Evolutionary conservation across 2,329 filamentous ascomycete genomes (phyloP), one percentile per base, ranked within the genome.

Genomic region (Trematosphaeria pertusa): DNA sequence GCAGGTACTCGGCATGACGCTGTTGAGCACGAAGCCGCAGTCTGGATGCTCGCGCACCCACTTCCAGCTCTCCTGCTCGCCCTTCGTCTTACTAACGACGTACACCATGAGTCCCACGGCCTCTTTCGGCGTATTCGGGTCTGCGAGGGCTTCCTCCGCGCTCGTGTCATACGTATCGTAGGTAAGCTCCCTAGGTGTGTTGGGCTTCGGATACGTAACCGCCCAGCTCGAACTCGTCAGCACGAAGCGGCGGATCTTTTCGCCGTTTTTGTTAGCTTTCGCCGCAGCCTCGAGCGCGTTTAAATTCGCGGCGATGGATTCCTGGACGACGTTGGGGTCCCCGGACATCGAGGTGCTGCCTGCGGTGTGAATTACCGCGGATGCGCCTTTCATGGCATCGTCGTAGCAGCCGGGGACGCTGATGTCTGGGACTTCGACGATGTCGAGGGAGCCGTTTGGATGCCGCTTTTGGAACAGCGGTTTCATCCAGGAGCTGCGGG

Each of bases 21-120:
- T 44, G 32, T 54, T 53, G 20, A 54, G 31, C 6, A 40, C 36
- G 26, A 54, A 59, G 1, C 48, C 41, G 17, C 46, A 50, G 38
- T 48, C 45, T 12, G 24, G 14, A 20, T 49, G 26, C 30, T 48
- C 32, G 5, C 28, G 6, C 12, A 46, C 30, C 40, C 48, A 59
- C 30, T 43, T 38, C 56, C 56, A 54, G 33, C 36, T 33, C 33
- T 37, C 48, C 30, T 50, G 40, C 39, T 59, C 53, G 8, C 39
- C 32, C 14, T 31, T 38, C 17, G 43, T 41, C 90, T 94, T 68
- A 78, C 77, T 10, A 81, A 84, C 52, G 75, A 79, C 28, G 70
- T 76, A 33, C 50, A 60, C 3, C 70, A 64, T 48, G 64, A 70
- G 26, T 43, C 54, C 20, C 63, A 38, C 11, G 15, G 37, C 31